phyloP scores from a whole-genome alignment of 768 basidiomycete species.

The Boletellus ananas region DNA sequence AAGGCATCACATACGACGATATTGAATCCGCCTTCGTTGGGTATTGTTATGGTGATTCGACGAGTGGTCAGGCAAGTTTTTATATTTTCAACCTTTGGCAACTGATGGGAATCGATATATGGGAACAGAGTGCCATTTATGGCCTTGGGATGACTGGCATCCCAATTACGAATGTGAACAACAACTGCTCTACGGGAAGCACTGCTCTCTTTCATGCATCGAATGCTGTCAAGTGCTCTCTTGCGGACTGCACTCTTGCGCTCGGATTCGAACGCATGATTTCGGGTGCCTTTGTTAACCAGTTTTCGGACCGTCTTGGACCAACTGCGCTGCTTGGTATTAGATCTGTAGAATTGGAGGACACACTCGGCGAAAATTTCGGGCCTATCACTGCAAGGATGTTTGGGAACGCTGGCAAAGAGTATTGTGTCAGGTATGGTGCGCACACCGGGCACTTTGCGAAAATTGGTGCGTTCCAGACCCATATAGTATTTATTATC shows the following conservation, averaged over 20 bases:
- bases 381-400: constrained; percentile 68
- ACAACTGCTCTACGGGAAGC: constrained; percentile 79
- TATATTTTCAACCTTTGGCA: neutral
- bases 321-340: constrained; percentile 44
- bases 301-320: constrained; percentile 47
- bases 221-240: constrained; percentile 60
- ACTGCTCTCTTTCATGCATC: constrained; percentile 70
- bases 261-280: constrained; percentile 84
- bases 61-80: constrained; percentile 56
- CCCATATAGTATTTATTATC: neutral
- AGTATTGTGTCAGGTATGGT: constrained; percentile 71
- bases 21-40: constrained; percentile 76
- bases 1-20: constrained; percentile 79
- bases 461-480: constrained; percentile 56
- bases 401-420: constrained; percentile 66
- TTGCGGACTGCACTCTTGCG: constrained; percentile 69
- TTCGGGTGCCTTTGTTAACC: constrained; percentile 64
- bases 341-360: constrained; percentile 46
- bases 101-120: neutral
- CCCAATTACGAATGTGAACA: constrained; percentile 81
- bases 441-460: constrained; percentile 62
- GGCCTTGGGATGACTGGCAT: constrained; percentile 77
- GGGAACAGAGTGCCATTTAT: constrained; percentile 64
- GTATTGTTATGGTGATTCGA: constrained; percentile 68
- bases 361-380: constrained; percentile 48